phyloP scores from a whole-genome alignment of 2,329 filamentous ascomycete genomes.

The Phaeosphaeria sp. region DNA sequence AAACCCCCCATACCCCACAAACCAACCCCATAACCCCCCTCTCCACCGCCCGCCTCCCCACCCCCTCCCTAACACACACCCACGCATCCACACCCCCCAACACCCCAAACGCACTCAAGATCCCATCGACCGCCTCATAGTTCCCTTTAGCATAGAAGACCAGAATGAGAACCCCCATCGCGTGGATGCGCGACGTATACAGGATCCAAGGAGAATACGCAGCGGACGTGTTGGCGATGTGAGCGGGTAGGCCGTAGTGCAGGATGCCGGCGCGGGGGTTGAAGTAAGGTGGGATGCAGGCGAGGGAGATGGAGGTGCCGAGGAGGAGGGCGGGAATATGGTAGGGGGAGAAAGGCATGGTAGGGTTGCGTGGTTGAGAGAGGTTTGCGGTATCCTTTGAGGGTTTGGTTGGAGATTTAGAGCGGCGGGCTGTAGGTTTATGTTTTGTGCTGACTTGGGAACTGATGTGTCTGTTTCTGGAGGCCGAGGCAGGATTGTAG shows the following conservation, averaged over 20 bases:
- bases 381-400: too few relatives aligned
- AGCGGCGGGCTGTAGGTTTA: too few relatives aligned
- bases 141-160: not conserved
- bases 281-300: not conserved
- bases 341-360: not conserved
- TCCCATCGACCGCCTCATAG: not conserved
- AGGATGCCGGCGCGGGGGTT: not conserved
- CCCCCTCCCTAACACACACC: conserved; percentile 1
- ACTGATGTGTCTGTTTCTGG: too few relatives aligned
- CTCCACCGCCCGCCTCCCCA: not conserved
- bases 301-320: not conserved
- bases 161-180: too few relatives aligned
- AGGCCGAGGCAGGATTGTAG: too few relatives aligned
- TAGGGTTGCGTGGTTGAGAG: too few relatives aligned
- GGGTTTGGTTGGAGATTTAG: too few relatives aligned
- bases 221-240: not conserved
- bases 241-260: not conserved
- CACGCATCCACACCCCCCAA: not conserved
- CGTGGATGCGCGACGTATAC: not conserved
- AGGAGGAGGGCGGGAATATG: not conserved
- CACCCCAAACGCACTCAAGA: not conserved
- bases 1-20: not conserved
- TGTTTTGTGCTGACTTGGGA: too few relatives aligned
- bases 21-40: not conserved
- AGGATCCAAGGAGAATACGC: not conserved